A percentile compares a stretch with the other conserved stretches of the same genome.
These are phyloP conservation scores for Phytophthora cryptogea DNA, from an alignment of 352 stramenopile genomes.

Conservation along the genomic window DNA sequence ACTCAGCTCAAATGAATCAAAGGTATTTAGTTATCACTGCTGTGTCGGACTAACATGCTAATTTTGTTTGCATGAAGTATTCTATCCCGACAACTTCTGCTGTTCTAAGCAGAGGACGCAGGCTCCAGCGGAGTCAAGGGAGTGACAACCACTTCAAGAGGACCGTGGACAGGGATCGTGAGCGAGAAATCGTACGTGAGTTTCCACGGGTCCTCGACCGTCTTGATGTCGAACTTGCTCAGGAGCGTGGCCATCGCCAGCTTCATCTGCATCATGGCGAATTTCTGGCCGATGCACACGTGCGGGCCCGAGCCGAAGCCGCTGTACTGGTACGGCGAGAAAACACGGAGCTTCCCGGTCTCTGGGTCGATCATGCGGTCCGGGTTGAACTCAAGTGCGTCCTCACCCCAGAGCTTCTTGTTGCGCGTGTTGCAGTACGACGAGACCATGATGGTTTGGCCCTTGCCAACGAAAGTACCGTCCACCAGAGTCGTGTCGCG, in stretches of 20 bases:
- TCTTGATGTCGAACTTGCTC: constrained; percentile 49
- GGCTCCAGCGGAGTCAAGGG: constrained; percentile 8
- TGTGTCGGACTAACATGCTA: background rate
- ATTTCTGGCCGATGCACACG: constrained; percentile 55
- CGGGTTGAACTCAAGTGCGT: constrained; percentile 55
- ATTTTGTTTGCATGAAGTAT: background rate
- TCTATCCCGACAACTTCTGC: background rate
- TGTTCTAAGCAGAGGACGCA: background rate
- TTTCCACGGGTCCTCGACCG: constrained; percentile 39
- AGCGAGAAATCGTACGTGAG: constrained; percentile 58
- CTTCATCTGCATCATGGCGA: constrained; percentile 66
- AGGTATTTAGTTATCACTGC: background rate
- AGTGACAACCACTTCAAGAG: constrained; percentile 26
- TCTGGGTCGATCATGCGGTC: constrained; percentile 58
- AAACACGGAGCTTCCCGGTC: constrained; percentile 34
- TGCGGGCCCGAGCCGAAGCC: constrained; percentile 57
- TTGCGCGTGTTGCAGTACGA: constrained; percentile 34
- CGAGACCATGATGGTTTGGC: constrained; percentile 24
- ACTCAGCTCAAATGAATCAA: background rate
- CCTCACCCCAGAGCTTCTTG: constrained; percentile 49
- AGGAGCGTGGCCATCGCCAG: constrained; percentile 51
- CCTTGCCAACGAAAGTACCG: constrained; percentile 29
- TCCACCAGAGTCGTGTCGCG: constrained; percentile 36
- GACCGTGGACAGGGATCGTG: constrained; percentile 41
- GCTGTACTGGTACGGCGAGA: constrained; percentile 29